phyloP scores from a whole-genome alignment of 257 asterid genomes.

The Solanum tacnaense region DNA sequence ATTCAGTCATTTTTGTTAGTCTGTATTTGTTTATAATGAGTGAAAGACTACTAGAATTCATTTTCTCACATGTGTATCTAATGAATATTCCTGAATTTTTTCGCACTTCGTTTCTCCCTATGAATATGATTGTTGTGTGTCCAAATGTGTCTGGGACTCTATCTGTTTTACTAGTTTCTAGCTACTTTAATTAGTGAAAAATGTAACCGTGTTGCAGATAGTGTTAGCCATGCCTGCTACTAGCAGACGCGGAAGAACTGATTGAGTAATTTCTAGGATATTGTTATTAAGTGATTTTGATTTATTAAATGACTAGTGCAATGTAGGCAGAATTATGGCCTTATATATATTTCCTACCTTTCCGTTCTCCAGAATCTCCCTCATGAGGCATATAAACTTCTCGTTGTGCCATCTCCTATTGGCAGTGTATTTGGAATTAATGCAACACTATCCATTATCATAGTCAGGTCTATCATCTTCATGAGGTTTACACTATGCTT shows the following conservation, averaged over 20 bases:
- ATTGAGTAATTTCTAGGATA: neutral
- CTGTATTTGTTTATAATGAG: neutral
- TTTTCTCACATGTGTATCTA: neutral
- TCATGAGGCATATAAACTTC: slow-evolving; percentile 94
- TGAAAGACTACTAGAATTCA: neutral
- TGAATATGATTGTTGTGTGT: neutral
- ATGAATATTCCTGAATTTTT: neutral
- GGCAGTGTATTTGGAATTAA: slow-evolving; percentile 42
- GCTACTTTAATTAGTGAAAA: too few species aligned
- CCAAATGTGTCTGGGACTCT: neutral
- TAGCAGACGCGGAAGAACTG: neutral
- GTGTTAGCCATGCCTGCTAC: neutral
- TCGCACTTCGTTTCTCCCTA: neutral
- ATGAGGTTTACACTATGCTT: too few species aligned
- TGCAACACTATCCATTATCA: neutral
- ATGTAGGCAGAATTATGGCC: neutral
- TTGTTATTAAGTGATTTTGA: neutral
- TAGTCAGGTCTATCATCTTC: too few species aligned
- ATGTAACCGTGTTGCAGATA: too few species aligned
- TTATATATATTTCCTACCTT: neutral
- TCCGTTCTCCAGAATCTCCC: slow-evolving; percentile 61
- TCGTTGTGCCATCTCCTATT: slow-evolving; percentile 80
- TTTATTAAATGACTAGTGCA: neutral
- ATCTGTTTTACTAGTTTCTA: neutral
- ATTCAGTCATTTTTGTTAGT: neutral